Conservation (phyloP, 1,284 basidiomycete species). For the Ganoderma boninense region DNA sequence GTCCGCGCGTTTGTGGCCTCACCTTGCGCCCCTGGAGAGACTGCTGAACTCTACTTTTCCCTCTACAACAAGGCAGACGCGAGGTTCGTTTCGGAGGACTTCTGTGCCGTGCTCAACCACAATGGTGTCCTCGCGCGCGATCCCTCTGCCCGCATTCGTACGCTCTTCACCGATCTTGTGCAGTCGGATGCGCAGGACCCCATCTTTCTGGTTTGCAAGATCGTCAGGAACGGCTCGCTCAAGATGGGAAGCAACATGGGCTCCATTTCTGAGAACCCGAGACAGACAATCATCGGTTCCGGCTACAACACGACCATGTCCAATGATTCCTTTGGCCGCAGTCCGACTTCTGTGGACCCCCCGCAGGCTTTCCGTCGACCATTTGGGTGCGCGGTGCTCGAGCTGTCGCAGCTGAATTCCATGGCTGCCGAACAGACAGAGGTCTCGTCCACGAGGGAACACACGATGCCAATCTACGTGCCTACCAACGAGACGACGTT, state of each 20-base stretch:
- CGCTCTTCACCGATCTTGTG: conserved; percentile 91
- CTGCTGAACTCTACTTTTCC: conserved; percentile 93
- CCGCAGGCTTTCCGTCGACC: conserved; percentile 78
- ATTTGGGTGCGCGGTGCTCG: conserved; percentile 93
- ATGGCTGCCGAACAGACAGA: conserved; percentile 70
- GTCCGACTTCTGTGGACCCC: conserved; percentile 32
- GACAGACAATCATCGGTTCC: conserved; percentile 57
- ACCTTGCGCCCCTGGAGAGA: conserved; percentile 89
- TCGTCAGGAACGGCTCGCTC: conserved; percentile 89
- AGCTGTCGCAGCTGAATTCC: conserved; percentile 81
- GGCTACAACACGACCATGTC: conserved; percentile 18
- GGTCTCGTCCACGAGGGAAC: conserved; percentile 71
- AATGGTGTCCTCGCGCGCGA: conserved; percentile 88
- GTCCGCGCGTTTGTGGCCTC: conserved; percentile 92
- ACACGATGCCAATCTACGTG: conserved; percentile 90
- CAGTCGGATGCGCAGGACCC: conserved; percentile 86
- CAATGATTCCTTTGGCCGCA: conserved; percentile 27
- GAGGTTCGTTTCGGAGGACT: conserved; percentile 95
- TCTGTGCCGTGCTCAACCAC: conserved; percentile 90
- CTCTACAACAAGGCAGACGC: conserved; percentile 88
- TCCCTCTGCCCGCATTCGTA: conserved; percentile 73
- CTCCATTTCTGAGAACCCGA: conserved; percentile 54
- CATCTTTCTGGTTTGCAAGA: conserved; percentile 89
- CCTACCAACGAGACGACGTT: conserved; percentile 88
- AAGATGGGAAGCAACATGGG: conserved; percentile 73